Conservation (phyloP, 2,329 filamentous ascomycete species). For the Pezicula carpinea region DNA sequence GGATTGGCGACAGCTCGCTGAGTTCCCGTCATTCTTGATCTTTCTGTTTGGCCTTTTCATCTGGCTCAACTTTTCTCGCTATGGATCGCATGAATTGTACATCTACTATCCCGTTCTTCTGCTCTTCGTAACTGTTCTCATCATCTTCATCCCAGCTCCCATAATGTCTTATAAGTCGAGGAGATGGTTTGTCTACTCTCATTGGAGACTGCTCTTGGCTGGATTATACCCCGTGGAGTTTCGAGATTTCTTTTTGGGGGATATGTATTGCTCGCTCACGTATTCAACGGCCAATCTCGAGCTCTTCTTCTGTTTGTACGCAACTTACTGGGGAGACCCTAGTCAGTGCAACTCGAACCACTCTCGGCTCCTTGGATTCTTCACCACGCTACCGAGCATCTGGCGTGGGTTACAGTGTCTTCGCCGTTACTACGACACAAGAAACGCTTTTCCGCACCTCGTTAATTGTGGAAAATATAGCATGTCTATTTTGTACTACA, state of each 20-base stretch:
- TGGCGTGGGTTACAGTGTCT: conserved; percentile 91
- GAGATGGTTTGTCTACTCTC: conserved; percentile 84
- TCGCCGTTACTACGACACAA: conserved; percentile 81
- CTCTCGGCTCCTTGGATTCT: conserved; percentile 80
- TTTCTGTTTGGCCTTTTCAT: conserved; percentile 74
- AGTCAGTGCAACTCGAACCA: conserved; percentile 78
- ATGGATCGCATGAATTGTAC: conserved; percentile 63
- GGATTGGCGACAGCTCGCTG: conserved; percentile 83
- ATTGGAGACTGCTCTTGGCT: conserved; percentile 80
- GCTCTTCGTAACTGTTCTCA: conserved; percentile 59
- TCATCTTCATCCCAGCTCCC: conserved; percentile 73
- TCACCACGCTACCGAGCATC: conserved; percentile 76
- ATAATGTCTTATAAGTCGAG: conserved; percentile 72
- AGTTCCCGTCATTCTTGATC: conserved; percentile 82
- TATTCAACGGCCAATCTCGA: conserved; percentile 90
- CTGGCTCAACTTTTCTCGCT: conserved; percentile 81
- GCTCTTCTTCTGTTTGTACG: conserved; percentile 91
- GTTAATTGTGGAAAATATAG: conserved; percentile 90
- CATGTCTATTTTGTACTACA: conserved; percentile 76
- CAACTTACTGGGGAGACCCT: conserved; percentile 69
- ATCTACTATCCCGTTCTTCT: conserved; percentile 84
- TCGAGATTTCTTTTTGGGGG: conserved; percentile 92
- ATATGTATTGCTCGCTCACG: conserved; percentile 95
- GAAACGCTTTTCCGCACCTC: conserved; percentile 85
- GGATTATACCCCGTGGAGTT: conserved; percentile 94